Evolutionary conservation across 139 green algal species (phyloP), one percentile per base, ranked within the genome.

Genomic region (Chlamydomonas urium): DNA sequence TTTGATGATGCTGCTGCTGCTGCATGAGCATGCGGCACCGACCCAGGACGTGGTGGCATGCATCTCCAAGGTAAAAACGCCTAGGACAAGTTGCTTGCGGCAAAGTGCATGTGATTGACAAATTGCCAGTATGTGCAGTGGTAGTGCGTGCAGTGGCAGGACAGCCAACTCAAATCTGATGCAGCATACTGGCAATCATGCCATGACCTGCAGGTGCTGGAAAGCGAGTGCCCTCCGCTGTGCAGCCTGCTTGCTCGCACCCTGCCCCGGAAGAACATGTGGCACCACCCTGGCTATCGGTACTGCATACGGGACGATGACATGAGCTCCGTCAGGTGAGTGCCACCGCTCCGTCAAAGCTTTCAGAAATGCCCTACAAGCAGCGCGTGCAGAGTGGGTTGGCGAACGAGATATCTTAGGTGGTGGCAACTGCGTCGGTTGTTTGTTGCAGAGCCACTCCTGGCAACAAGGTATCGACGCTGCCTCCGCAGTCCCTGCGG

Each of bases 361-460:
- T n/a, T n/a, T n/a, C n/a, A n/a, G n/a, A n/a, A n/a, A n/a, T n/a
- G n/a, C n/a, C n/a, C n/a, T n/a, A n/a, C n/a, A n/a, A n/a, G n/a
- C n/a, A n/a, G n/a, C n/a, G n/a, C n/a, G n/a, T n/a, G n/a, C n/a
- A n/a, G n/a, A n/a, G n/a, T n/a, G n/a, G n/a, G n/a, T n/a, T n/a
- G n/a, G n/a, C n/a, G n/a, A n/a, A n/a, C n/a, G n/a, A n/a, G n/a
- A n/a, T n/a, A n/a, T n/a, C n/a, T n/a, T n/a, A n/a, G n/a, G n/a
- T n/a, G n/a, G n/a, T n/a, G n/a, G n/a, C n/a, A n/a, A n/a, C n/a
- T n/a, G n/a, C n/a, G n/a, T n/a, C n/a, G n/a, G n/a, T n/a, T n/a
- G n/a, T n/a, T n/a, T n/a, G n/a, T n/a, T 33, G 26, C 63, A 70
- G 63, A n/a, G 63, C 63, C 23, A 34, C 63, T 56, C 63, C 63